Evolutionary conservation across 495 filamentous ascomycete genomes (phyloP).

Genomic region (Xanthoparmelia taractica): DNA sequence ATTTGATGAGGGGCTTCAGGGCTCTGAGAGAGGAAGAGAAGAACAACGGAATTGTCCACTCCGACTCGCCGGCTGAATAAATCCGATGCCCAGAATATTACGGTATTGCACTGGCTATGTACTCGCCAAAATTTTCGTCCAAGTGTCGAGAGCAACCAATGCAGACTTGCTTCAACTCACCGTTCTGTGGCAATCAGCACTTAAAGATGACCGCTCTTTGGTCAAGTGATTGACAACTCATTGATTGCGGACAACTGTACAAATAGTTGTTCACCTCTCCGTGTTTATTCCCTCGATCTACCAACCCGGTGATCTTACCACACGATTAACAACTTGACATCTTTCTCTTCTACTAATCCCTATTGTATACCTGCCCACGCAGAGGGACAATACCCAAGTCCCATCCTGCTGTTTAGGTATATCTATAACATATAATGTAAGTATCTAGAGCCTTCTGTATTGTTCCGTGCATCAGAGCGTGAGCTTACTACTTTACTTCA

Average conservation of each 20-base stretch:
- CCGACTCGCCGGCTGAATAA: neutral
- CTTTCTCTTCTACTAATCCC: neutral
- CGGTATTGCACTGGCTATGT: neutral
- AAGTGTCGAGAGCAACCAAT: neutral
- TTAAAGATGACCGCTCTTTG: neutral
- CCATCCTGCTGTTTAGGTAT: neutral
- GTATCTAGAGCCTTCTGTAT: neutral
- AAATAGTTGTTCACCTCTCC: neutral
- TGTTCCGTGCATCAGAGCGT: neutral
- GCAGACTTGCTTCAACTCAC: neutral
- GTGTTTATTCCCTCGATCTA: neutral
- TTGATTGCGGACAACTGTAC: no score
- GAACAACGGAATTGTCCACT: neutral
- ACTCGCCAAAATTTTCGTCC: neutral
- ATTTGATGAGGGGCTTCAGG: constrained; percentile 44
- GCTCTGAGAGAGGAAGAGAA: neutral
- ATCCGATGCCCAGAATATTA: neutral
- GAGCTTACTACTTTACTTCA: neutral
- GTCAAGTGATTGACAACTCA: neutral
- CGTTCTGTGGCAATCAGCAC: neutral
- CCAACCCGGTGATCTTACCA: neutral
- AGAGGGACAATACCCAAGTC: neutral
- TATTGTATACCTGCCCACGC: neutral
- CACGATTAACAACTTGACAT: neutral
- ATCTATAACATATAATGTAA: neutral